phyloP scores from a whole-genome alignment of 1,284 basidiomycete species.

The Fomes fomentarius region DNA sequence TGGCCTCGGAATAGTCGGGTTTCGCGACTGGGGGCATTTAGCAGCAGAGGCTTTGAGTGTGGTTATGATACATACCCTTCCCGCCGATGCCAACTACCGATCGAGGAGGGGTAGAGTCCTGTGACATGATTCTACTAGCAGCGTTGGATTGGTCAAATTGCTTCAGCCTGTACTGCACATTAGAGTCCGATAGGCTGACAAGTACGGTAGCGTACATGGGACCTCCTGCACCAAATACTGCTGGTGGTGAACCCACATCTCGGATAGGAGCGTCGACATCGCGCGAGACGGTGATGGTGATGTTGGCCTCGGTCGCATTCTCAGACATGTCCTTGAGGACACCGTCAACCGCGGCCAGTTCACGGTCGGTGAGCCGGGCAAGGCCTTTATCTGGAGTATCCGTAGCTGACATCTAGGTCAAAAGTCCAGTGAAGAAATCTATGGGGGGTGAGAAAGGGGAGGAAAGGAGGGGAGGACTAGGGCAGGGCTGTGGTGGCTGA shows the following conservation, averaged over 20 bases:
- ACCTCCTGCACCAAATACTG: slow-evolving; percentile 41
- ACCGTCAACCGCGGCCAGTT: slow-evolving; percentile 34
- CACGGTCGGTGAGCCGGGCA: slow-evolving; percentile 26
- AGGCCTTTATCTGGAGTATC: slow-evolving; percentile 21
- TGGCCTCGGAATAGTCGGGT: slow-evolving; percentile 97
- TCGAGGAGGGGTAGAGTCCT: slow-evolving; percentile 72
- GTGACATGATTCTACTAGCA: slow-evolving; percentile 66
- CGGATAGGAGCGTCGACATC: slow-evolving; percentile 21
- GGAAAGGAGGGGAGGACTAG: neutral
- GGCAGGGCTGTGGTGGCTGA: no score
- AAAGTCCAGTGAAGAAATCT: neutral
- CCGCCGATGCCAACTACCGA: slow-evolving; percentile 82
- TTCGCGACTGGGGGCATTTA: slow-evolving; percentile 70
- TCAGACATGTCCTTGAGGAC: slow-evolving; percentile 33
- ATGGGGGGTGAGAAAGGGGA: neutral
- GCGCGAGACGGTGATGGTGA: slow-evolving; percentile 14
- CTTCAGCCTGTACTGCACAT: slow-evolving; percentile 58
- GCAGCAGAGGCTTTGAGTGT: no score
- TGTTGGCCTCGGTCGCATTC: slow-evolving; percentile 17
- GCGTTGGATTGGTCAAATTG: slow-evolving; percentile 76
- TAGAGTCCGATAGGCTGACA: neutral
- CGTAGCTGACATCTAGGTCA: slow-evolving; percentile 21
- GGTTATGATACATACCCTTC: slow-evolving; percentile 78
- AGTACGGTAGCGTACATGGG: slow-evolving; percentile 35
- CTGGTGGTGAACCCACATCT: slow-evolving; percentile 29